These are phyloP conservation scores for Casuarina glauca DNA, from an alignment of 306 rosid genomes.

Conservation along the genomic window DNA sequence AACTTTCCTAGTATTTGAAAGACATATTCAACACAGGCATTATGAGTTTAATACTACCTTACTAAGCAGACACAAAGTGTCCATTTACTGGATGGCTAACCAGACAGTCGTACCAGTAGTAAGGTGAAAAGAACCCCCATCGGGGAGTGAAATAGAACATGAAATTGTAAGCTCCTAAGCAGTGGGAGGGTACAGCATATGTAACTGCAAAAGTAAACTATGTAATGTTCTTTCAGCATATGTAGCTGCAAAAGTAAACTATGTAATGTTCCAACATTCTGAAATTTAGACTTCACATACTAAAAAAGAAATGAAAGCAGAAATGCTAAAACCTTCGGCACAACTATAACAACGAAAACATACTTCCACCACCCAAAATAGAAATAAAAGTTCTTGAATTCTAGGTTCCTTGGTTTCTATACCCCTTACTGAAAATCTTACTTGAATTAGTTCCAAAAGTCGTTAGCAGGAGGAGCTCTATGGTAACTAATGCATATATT, in stretches of 20 bases:
- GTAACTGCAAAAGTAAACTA: background rate
- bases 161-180: no score
- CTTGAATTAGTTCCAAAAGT: background rate
- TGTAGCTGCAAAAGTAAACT: background rate
- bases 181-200: background rate
- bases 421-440: background rate
- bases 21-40: background rate
- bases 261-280: background rate
- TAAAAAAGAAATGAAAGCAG: background rate
- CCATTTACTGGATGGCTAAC: background rate
- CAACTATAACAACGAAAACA: background rate
- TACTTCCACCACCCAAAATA: background rate
- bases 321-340: background rate
- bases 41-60: background rate
- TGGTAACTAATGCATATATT: background rate
- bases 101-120: no score
- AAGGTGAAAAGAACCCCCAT: no score
- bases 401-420: background rate
- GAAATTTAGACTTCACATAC: background rate
- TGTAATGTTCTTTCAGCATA: background rate
- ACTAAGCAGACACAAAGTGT: background rate
- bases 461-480: background rate
- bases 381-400: background rate
- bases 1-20: background rate
- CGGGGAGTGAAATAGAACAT: no score